Percentiles rank a stretch among this genome's conserved stretches.
phyloP scores from a whole-genome alignment of 208 protist species.

The Blechomonas ayalai region DNA sequence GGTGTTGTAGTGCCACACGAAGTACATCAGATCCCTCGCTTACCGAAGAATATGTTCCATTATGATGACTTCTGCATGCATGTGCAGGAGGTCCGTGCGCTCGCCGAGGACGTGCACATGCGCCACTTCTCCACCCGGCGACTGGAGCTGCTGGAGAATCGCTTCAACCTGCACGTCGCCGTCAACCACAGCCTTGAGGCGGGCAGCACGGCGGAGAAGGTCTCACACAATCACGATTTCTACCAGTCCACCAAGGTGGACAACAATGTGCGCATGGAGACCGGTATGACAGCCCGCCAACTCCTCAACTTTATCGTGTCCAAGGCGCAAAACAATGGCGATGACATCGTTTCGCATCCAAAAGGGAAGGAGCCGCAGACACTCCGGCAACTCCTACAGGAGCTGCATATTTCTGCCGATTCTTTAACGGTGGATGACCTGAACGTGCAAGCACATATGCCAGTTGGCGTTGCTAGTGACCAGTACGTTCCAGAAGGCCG shows the following conservation, averaged over 20 bases:
- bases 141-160: conserved; percentile 86
- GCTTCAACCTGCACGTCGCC: conserved; percentile 89
- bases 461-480: conserved; percentile 82
- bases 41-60: conserved; percentile 82
- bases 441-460: conserved; percentile 90
- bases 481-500: conserved; percentile 92
- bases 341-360: conserved; percentile 91
- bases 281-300: conserved; percentile 92
- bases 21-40: conserved; percentile 83
- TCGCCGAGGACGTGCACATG: conserved; percentile 55
- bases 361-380: conserved; percentile 78
- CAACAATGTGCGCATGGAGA: conserved; percentile 93
- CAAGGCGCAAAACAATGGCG: conserved; percentile 87
- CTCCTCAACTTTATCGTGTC: conserved; percentile 93
- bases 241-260: conserved; percentile 96
- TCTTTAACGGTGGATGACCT: conserved; percentile 95
- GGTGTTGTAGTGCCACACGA: conserved; percentile 84
- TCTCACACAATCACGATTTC: conserved; percentile 90
- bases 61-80: conserved; percentile 78
- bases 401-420: conserved; percentile 64
- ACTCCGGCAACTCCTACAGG: conserved; percentile 67
- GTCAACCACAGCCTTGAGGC: conserved; percentile 87
- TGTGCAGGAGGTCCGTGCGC: conserved; percentile 58
- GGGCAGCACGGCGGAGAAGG: conserved; percentile 58
- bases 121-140: conserved; percentile 83